These are phyloP conservation scores for Penicillium canariense DNA, from an alignment of 495 filamentous ascomycete species.

Conservation along the genomic window DNA sequence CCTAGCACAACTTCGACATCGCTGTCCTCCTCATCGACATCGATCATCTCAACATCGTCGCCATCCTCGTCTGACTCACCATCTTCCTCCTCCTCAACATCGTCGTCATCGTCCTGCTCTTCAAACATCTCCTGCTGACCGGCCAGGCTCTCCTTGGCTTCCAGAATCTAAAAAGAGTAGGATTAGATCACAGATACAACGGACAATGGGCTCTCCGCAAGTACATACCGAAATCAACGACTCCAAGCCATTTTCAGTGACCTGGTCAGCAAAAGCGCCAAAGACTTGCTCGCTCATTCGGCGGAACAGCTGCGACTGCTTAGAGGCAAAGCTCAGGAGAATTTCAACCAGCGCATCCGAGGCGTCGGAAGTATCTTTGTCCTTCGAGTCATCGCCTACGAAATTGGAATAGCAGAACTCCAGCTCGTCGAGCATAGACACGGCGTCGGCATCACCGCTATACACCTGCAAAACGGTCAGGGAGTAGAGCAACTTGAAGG, in stretches of 20 bases:
- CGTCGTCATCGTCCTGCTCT: slow-evolving; percentile 63
- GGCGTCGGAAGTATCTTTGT: slow-evolving; percentile 55
- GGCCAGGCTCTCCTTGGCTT: slow-evolving; percentile 73
- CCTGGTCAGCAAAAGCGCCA: slow-evolving; percentile 65
- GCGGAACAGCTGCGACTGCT: slow-evolving; percentile 78
- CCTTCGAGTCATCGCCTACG: slow-evolving; percentile 47
- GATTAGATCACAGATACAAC: not conserved
- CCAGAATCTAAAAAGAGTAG: slow-evolving; percentile 54
- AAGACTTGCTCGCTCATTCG: slow-evolving; percentile 89
- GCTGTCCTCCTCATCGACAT: slow-evolving; percentile 35
- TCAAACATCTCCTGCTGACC: slow-evolving; percentile 88
- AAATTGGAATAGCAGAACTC: slow-evolving; percentile 66
- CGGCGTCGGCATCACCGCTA: slow-evolving; percentile 79
- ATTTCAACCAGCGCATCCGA: slow-evolving; percentile 82
- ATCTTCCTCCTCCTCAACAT: slow-evolving; percentile 28
- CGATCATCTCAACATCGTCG: slow-evolving; percentile 37
- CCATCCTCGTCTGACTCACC: slow-evolving; percentile 35
- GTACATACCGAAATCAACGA: slow-evolving; percentile 59
- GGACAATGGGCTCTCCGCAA: not conserved
- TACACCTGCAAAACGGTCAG: slow-evolving; percentile 85
- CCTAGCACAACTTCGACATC: slow-evolving; percentile 34
- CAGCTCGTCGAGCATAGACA: slow-evolving; percentile 71
- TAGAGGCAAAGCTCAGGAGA: slow-evolving; percentile 80
- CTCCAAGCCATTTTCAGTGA: slow-evolving; percentile 69
- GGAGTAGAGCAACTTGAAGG: slow-evolving; percentile 80